A percentile compares a stretch with the other conserved stretches of the same genome.
phyloP scores from a whole-genome alignment of 305 asterid species.

The Plantago coronopus region DNA sequence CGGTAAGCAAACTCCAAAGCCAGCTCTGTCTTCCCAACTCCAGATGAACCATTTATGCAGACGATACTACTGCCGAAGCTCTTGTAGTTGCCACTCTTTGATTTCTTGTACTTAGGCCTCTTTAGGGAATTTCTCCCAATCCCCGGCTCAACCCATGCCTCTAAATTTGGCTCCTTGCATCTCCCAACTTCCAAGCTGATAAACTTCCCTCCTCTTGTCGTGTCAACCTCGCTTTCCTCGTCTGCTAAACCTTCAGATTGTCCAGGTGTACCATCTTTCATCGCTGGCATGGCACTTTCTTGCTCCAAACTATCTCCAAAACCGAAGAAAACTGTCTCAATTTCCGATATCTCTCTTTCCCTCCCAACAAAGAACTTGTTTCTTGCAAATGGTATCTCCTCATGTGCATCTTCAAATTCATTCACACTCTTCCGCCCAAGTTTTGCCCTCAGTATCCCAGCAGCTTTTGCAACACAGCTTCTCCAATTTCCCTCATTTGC shows the following conservation, averaged over 20 bases:
- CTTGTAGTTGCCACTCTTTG: conserved; percentile 55
- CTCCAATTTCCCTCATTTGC: conserved; percentile 75
- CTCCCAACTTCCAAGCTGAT: conserved; percentile 59
- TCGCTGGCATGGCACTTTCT: conserved; percentile 29
- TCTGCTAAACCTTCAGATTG: conserved; percentile 64
- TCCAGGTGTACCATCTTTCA: conserved; percentile 37
- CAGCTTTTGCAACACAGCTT: conserved; percentile 57
- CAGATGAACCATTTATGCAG: conserved; percentile 65
- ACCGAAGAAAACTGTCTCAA: conserved; percentile 68
- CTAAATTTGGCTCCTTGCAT: conserved; percentile 62
- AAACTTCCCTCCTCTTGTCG: conserved; percentile 37
- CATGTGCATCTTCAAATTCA: conserved; percentile 49
- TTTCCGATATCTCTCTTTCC: conserved; percentile 60
- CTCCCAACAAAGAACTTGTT: conserved; percentile 69
- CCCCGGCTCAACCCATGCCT: conserved; percentile 68
- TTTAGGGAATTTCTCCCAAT: conserved; percentile 48
- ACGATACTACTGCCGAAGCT: conserved; percentile 48
- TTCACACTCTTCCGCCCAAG: conserved; percentile 76
- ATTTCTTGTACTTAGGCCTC: conserved; percentile 50
- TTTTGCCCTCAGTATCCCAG: conserved; percentile 50
- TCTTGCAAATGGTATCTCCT: conserved; percentile 68
- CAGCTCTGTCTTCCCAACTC: conserved; percentile 80
- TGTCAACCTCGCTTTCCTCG: conserved; percentile 50
- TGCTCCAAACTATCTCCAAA: conserved; percentile 52
- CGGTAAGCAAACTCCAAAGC: conserved; percentile 82